These are phyloP conservation scores for Talaromyces stipitatus DNA, from an alignment of 495 filamentous ascomycete genomes.

Conservation along the genomic window DNA sequence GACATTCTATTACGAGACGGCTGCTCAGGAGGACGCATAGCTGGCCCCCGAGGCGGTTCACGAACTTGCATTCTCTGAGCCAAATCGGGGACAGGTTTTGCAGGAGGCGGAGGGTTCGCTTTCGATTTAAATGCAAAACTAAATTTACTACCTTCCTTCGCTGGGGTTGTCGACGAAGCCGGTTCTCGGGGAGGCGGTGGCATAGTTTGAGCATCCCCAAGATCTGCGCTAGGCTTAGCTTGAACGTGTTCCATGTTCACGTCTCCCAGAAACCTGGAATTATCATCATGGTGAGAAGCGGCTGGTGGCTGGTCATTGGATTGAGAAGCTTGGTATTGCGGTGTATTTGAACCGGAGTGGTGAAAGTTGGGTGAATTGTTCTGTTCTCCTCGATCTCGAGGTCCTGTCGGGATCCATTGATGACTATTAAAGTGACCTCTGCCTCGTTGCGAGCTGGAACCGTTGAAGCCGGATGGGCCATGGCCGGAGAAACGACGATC, in stretches of 20 bases:
- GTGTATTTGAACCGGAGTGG: conserved; percentile 19
- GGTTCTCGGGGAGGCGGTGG: conserved; percentile 40
- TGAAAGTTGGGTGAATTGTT: conserved; percentile 23
- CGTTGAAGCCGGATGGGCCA: conserved; percentile 23
- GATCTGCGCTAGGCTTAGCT: conserved; percentile 24
- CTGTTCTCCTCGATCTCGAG: conserved; percentile 22
- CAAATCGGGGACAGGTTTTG: conserved; percentile 65
- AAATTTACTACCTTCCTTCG: conserved; percentile 62
- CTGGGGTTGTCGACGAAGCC: conserved; percentile 41
- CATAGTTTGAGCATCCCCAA: conserved; percentile 32
- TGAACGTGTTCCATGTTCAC: conserved; percentile 54
- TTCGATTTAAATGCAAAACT: conserved; percentile 85
- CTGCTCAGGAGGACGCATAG: conserved; percentile 25
- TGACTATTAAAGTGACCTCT: conserved; percentile 48
- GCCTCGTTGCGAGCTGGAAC: conserved; percentile 24
- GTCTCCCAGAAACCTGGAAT: conserved; percentile 21
- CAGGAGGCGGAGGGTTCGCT: conserved; percentile 41
- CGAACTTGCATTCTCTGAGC: conserved; percentile 59
- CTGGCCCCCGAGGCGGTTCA: conserved; percentile 38
- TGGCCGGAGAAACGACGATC: conserved; percentile 35
- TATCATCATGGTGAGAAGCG: not conserved
- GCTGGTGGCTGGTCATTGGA: conserved; percentile 1
- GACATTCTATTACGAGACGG: conserved; percentile 32
- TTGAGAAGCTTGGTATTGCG: conserved; percentile 14
- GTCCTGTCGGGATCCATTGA: conserved; percentile 49